Base-by-base conservation (phyloP, 73 alveolate species). In the Paramecium primaurelia region DNA sequence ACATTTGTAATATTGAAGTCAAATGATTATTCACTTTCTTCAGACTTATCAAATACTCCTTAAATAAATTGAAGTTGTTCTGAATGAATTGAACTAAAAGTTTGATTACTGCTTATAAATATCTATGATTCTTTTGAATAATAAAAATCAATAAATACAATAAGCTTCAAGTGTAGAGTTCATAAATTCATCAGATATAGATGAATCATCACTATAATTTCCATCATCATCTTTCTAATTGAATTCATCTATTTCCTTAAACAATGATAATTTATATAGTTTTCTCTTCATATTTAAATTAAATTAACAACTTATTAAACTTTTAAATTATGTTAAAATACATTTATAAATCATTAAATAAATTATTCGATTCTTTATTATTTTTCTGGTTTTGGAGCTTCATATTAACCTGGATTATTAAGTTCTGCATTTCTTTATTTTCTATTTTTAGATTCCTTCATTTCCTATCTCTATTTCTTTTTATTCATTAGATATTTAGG, bases 401-500 rank as follows among this genome's bases (percentile, higher is more conserved):
- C 58, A 16, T 32, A 83, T 71, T 59, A 30, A 2, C 84, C 51
- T 45, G 77, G 89, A 89, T 89, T 89, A 32, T 89, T 89, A n/a
- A 89, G 58, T 84, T 96, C 97, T 83, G 93, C 92, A 90, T 98
- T 98, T 86, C 90, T 93, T 77, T 73, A 77, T 77, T 97, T 98
- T 73, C 98, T 97, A 83, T 71, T 92, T 86, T 96, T 95, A 26
- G 98, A 89, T 71, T 96, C 98, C 73, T 97, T 96, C 93, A 94
- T 93, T 88, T 96, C 95, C 60, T 96, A 95, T 92, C 93, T 95
- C 77, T 93, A 93, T 58, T 92, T 97, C 84, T 96, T 96, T 92
- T 95, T 93, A 86, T 96, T 96, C 73, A 94, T 93, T 36, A 98
- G 90, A 86, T 95, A 95, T 92, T 97, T 97, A 68, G 99, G 99